A percentile compares a stretch with the other conserved stretches of the same genome.
These are phyloP conservation scores for Cadophora sp. DNA, from an alignment of 2,329 filamentous ascomycete species.

Conservation along the genomic window DNA sequence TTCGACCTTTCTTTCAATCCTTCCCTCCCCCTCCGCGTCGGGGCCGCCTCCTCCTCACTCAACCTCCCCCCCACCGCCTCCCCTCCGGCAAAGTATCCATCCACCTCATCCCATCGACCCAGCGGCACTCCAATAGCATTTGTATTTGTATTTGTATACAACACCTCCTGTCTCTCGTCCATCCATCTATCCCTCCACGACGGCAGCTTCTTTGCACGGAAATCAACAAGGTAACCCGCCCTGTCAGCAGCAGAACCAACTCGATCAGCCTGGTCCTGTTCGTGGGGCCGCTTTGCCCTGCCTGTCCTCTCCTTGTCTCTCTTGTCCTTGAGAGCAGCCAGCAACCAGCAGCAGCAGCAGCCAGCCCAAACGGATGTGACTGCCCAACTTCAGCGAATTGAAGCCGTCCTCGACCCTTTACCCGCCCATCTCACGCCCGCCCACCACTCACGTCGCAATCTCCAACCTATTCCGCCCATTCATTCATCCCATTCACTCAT, in stretches of 20 bases:
- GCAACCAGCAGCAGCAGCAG: too few species aligned
- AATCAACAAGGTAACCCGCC: not conserved
- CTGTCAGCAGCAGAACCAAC: not conserved
- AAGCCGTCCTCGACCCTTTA: constrained; percentile 27
- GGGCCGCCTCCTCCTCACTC: not conserved
- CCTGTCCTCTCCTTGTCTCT: not conserved
- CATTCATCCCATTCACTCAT: too few species aligned
- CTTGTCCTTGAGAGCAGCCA: not conserved
- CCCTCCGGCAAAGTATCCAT: constrained; percentile 14
- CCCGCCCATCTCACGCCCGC: constrained; percentile 31
- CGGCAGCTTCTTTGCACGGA: not conserved
- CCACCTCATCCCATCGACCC: too few species aligned
- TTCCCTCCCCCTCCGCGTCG: too few species aligned
- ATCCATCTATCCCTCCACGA: not conserved
- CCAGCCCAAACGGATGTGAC: constrained; percentile 19
- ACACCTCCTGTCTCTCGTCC: too few species aligned
- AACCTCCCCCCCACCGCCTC: not conserved
- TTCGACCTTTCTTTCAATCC: not conserved
- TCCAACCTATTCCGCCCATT: constrained; percentile 22
- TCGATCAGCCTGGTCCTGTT: constrained; percentile 19
- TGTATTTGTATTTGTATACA: too few species aligned
- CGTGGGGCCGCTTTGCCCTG: not conserved
- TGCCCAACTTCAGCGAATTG: constrained; percentile 33
- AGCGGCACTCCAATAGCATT: not conserved
- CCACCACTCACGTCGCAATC: constrained; percentile 37